These are phyloP conservation scores for Solanum medicagineum DNA, from an alignment of 257 asterid genomes.

Conservation along the genomic window DNA sequence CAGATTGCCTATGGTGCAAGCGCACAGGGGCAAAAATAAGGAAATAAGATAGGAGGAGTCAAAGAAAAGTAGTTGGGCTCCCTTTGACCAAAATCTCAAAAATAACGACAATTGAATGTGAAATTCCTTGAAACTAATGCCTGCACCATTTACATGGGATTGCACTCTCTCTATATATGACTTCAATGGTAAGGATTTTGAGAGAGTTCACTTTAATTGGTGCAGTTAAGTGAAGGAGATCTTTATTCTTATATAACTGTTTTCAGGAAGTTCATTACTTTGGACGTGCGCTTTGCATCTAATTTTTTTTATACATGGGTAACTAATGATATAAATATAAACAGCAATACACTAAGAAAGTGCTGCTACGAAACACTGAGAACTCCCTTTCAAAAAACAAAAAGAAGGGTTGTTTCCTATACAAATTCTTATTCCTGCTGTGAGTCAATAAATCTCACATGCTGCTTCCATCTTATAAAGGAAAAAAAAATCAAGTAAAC, in stretches of 20 bases:
- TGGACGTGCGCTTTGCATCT: not conserved
- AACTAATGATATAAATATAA: not conserved
- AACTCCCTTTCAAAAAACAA: not conserved
- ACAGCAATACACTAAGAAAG: not conserved
- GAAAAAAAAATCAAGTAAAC: not conserved
- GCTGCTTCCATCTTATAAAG: not conserved
- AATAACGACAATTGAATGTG: not conserved
- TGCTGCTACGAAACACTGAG: not conserved
- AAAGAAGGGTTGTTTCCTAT: not conserved
- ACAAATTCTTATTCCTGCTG: not conserved
- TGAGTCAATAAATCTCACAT: not conserved
- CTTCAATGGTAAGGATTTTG: not conserved
- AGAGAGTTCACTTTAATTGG: not conserved
- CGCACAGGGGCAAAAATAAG: not conserved
- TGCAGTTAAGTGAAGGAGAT: not conserved
- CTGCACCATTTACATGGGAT: not conserved
- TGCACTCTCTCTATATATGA: not conserved
- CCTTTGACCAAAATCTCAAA: not conserved
- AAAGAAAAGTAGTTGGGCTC: not conserved
- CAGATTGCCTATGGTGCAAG: not conserved
- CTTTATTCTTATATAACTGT: not conserved
- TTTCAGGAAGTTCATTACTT: not conserved
- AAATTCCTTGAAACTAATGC: not conserved
- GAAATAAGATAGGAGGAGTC: not conserved
- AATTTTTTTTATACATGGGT: not conserved